phyloP scores from a whole-genome alignment of 2,329 filamentous ascomycete genomes.

The Fusarium algeriense region DNA sequence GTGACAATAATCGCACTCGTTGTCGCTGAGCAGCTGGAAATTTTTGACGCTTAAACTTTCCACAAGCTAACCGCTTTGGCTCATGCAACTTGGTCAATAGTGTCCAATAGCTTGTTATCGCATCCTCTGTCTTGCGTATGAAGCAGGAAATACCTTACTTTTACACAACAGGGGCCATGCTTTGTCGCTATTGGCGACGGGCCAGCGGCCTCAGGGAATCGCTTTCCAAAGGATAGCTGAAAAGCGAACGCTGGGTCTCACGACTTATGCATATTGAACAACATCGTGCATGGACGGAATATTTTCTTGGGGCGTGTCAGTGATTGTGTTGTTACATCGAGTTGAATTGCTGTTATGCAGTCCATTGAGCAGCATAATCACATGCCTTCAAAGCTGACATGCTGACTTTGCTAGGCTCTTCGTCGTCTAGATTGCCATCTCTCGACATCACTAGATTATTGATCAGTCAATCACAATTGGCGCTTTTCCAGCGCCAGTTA shows the following conservation, averaged over 20 bases:
- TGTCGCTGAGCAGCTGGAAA: slow-evolving; percentile 17
- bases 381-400: slow-evolving; percentile 25
- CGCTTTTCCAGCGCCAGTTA: background rate
- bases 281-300: slow-evolving; percentile 1
- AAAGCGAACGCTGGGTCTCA: slow-evolving; percentile 17
- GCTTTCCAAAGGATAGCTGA: slow-evolving; percentile 17
- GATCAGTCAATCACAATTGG: slow-evolving; percentile 14
- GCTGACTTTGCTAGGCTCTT: slow-evolving; percentile 14
- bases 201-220: slow-evolving; percentile 5
- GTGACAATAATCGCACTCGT: slow-evolving; percentile 20
- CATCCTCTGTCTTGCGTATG: slow-evolving; percentile 22
- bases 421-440: slow-evolving; percentile 9
- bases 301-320: background rate
- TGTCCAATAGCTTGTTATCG: slow-evolving; percentile 21
- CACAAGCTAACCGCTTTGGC: slow-evolving; percentile 21
- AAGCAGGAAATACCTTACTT: slow-evolving; percentile 1
- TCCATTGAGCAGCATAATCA: slow-evolving; percentile 9
- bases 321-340: slow-evolving; percentile 23
- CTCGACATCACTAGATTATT: slow-evolving; percentile 2
- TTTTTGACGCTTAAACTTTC: slow-evolving; percentile 17
- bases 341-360: slow-evolving; percentile 14
- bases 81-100: slow-evolving; percentile 11
- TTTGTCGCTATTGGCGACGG: slow-evolving; percentile 18
- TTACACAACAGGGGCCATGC: slow-evolving; percentile 11
- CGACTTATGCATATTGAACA: slow-evolving; percentile 29